These are phyloP conservation scores for Tylopilus intermedius DNA, from an alignment of 768 basidiomycete species.

Conservation along the genomic window DNA sequence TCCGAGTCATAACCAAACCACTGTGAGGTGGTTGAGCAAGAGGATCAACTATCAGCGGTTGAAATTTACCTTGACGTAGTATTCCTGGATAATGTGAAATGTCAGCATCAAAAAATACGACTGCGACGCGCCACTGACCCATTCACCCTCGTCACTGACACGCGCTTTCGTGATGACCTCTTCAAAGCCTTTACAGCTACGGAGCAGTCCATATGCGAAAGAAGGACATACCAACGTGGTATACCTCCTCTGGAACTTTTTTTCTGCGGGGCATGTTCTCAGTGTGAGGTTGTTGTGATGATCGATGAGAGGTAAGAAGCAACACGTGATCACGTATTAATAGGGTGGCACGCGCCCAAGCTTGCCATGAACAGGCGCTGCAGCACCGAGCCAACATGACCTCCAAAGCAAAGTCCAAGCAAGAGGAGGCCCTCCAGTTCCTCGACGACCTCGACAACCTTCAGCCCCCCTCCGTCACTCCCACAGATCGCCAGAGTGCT, in stretches of 20 bases:
- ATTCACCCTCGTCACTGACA: slow-evolving; percentile 44
- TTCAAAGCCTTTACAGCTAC: slow-evolving; percentile 19
- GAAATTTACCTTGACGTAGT: slow-evolving; percentile 55
- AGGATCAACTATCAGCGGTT: background rate
- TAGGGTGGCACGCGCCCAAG: background rate
- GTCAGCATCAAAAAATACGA: background rate
- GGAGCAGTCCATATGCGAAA: background rate
- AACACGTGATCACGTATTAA: slow-evolving; percentile 14
- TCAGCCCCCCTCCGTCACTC: slow-evolving; percentile 35
- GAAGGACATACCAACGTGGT: slow-evolving; percentile 42
- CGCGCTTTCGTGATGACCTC: slow-evolving; percentile 61
- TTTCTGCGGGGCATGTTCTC: slow-evolving; percentile 24
- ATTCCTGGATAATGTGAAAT: slow-evolving; percentile 42
- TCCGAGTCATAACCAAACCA: slow-evolving; percentile 62
- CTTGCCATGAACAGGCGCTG: background rate
- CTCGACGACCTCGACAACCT: slow-evolving; percentile 92
- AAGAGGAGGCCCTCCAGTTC: slow-evolving; percentile 86
- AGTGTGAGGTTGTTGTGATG: background rate
- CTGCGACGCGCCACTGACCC: slow-evolving; percentile 38
- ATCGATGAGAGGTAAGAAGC: background rate
- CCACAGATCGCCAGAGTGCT: slow-evolving; percentile 23
- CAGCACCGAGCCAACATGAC: slow-evolving; percentile 25
- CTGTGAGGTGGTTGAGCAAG: slow-evolving; percentile 32
- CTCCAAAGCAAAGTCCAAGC: slow-evolving; percentile 64
- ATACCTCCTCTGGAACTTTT: slow-evolving; percentile 33